Conservation (phyloP, 352 stramenopile species). For the Phytopythium aichiense region DNA sequence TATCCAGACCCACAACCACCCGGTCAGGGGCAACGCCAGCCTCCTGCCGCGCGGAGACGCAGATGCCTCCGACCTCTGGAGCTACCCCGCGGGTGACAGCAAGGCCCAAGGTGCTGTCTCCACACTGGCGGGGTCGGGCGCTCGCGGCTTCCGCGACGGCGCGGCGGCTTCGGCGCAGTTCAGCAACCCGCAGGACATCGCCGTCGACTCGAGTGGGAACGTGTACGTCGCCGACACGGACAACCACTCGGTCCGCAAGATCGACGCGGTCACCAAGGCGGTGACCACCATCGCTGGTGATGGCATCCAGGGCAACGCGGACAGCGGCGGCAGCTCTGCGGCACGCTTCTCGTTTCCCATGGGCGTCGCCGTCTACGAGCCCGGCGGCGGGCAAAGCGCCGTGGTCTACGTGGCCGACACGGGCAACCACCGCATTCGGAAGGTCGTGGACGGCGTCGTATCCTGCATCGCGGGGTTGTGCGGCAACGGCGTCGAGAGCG, state of each 20-base stretch:
- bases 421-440: conserved; percentile 80
- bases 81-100: conserved; percentile 21
- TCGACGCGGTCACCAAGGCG: conserved; percentile 41
- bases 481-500: conserved; percentile 61
- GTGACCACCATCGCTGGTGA: conserved; percentile 59
- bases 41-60: conserved; percentile 25
- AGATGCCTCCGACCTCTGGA: conserved; percentile 66
- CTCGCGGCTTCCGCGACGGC: conserved; percentile 79
- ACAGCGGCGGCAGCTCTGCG: conserved; percentile 30
- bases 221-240: conserved; percentile 95
- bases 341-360: conserved; percentile 68
- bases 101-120: conserved; percentile 88
- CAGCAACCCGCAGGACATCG: conserved; percentile 86
- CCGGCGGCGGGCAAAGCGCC: conserved; percentile 15
- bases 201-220: conserved; percentile 87
- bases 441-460: conserved; percentile 60
- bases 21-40: conserved; percentile 25
- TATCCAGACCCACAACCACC: conserved; percentile 25
- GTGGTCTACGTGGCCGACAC: conserved; percentile 76
- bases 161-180: conserved; percentile 67
- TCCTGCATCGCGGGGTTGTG: conserved; percentile 90
- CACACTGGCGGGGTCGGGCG: conserved; percentile 86
- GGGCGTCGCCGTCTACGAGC: conserved; percentile 60
- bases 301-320: conserved; percentile 37
- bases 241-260: conserved; percentile 91